Percentiles rank a stretch among this genome's conserved stretches.
Conservation (phyloP, 2,329 filamentous ascomycete genomes). For the Penicillium brasilianum region DNA sequence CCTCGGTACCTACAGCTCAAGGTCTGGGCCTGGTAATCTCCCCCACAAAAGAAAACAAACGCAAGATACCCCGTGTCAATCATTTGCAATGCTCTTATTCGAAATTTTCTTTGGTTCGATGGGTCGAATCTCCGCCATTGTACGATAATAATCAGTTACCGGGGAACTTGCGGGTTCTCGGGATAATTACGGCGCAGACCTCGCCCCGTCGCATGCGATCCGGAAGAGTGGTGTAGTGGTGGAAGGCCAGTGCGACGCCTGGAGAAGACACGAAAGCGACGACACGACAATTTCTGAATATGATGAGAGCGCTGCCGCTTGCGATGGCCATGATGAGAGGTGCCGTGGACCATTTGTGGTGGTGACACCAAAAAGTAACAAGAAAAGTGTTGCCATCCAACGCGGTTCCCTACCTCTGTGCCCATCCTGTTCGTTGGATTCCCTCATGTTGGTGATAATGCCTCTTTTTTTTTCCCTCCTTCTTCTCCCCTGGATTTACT, state of each 20-base stretch:
- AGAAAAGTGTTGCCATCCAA: not conserved
- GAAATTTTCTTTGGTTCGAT: conserved; percentile 41
- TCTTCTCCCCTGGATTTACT: conserved; percentile 17
- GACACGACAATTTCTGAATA: conserved; percentile 30
- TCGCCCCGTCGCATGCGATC: conserved; percentile 30
- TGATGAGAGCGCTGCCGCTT: conserved; percentile 27
- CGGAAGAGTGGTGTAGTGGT: conserved; percentile 29
- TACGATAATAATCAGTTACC: conserved; percentile 54
- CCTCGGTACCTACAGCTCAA: conserved; percentile 65
- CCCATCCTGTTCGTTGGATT: conserved; percentile 18
- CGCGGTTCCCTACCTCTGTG: not conserved
- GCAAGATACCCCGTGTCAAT: conserved; percentile 45
- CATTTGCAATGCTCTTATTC: conserved; percentile 44
- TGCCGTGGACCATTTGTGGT: not conserved
- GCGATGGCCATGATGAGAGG: conserved; percentile 14
- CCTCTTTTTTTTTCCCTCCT: conserved; percentile 21
- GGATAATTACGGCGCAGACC: conserved; percentile 39
- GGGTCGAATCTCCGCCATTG: conserved; percentile 45
- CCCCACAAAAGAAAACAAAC: conserved; percentile 33
- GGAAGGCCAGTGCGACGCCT: conserved; percentile 26
- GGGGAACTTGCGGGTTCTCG: conserved; percentile 31
- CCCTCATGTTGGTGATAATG: conserved; percentile 28
- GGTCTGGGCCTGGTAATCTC: conserved; percentile 78
- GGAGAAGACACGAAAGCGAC: conserved; percentile 36
- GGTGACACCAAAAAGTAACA: not conserved